Conservation (phyloP, 805 yeast species). For the Yarrowia keelungensis region DNA sequence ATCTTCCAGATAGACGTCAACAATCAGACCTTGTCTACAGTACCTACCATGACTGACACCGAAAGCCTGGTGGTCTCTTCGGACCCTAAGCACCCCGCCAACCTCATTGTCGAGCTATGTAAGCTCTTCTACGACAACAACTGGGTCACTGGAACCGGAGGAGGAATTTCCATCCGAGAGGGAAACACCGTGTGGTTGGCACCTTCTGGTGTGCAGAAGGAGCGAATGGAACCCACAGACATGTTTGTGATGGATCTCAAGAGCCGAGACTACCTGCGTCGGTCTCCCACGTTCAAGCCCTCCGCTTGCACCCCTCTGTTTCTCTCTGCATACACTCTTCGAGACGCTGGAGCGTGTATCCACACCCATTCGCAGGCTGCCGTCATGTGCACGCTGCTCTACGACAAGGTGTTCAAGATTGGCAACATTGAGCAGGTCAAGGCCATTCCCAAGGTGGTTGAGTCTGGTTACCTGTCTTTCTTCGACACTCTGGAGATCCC, state of each 20-base stretch:
- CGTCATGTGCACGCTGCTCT: slow-evolving; percentile 77
- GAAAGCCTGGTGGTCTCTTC: slow-evolving; percentile 16
- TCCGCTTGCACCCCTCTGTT: slow-evolving; percentile 93
- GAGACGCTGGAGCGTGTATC: slow-evolving; percentile 89
- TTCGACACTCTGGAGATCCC: slow-evolving; percentile 83
- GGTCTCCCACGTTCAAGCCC: slow-evolving; percentile 78
- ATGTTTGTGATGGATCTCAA: slow-evolving; percentile 76
- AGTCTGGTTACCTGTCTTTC: slow-evolving; percentile 72
- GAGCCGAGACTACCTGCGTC: slow-evolving; percentile 59
- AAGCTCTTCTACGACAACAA: slow-evolving; percentile 75
- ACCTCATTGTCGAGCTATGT: slow-evolving; percentile 82
- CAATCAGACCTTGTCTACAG: not conserved
- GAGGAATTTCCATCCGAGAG: slow-evolving; percentile 82
- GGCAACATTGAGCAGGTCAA: slow-evolving; percentile 89
- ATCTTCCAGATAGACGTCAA: not conserved
- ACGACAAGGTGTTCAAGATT: slow-evolving; percentile 73
- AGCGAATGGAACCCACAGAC: slow-evolving; percentile 79
- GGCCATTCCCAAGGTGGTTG: slow-evolving; percentile 76
- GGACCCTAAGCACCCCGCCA: slow-evolving; percentile 79
- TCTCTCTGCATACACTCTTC: slow-evolving; percentile 67
- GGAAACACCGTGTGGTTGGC: slow-evolving; percentile 71
- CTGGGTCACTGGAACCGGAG: slow-evolving; percentile 97
- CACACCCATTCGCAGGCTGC: slow-evolving; percentile 94
- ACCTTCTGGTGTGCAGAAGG: slow-evolving; percentile 97
- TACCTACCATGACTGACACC: slow-evolving; percentile 6